These are phyloP conservation scores for Tetracladium marchalianum DNA, from an alignment of 495 filamentous ascomycete genomes.

Conservation along the genomic window DNA sequence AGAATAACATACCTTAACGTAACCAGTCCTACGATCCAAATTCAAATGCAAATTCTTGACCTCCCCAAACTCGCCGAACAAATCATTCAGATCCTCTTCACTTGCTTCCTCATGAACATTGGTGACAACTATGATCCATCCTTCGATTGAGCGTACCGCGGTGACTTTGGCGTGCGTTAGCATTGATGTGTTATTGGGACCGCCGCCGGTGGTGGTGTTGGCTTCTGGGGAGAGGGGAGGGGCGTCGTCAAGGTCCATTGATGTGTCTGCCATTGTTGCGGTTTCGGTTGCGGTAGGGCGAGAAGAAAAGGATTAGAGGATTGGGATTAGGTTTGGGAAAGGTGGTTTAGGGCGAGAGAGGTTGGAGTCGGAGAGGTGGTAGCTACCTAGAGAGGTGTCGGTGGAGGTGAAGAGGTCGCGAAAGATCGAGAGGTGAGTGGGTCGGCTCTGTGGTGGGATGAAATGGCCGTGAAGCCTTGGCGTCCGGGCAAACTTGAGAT, in stretches of 20 bases:
- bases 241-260: slow-evolving; percentile 74
- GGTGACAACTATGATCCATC: slow-evolving; percentile 95
- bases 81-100: slow-evolving; percentile 90
- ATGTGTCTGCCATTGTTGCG: slow-evolving; percentile 14
- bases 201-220: slow-evolving; percentile 18
- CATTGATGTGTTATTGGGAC: slow-evolving; percentile 40
- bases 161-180: slow-evolving; percentile 72
- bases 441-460: too few relatives aligned
- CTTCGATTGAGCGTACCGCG: slow-evolving; percentile 95
- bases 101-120: slow-evolving; percentile 97
- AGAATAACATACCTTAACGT: slow-evolving; percentile 71
- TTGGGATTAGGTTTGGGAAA: too few relatives aligned
- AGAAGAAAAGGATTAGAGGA: slow-evolving; percentile 2
- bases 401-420: too few relatives aligned
- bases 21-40: slow-evolving; percentile 88
- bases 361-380: too few relatives aligned
- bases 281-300: background rate
- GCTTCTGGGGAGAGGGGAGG: slow-evolving; percentile 24
- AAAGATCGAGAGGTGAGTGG: too few relatives aligned
- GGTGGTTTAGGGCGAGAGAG: too few relatives aligned
- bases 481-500: too few relatives aligned
- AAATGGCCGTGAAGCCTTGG: too few relatives aligned
- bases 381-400: too few relatives aligned
- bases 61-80: slow-evolving; percentile 92
- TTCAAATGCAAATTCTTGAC: slow-evolving; percentile 97